Evolutionary conservation across 164 flowering plant species (phyloP).

Genomic region (Santalum album): DNA sequence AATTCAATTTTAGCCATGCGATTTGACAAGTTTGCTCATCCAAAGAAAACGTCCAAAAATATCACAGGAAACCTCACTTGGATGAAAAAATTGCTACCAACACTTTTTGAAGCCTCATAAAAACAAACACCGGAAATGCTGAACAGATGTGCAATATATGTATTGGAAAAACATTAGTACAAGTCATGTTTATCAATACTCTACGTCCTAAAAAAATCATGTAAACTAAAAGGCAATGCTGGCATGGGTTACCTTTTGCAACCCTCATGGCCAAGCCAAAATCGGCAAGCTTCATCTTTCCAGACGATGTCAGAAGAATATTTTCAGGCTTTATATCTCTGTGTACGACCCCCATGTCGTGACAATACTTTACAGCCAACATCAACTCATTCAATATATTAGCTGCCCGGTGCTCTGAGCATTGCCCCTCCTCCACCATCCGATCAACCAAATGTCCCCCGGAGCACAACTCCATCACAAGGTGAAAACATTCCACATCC

Average conservation of each 20-base stretch:
- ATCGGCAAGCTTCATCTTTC: slow-evolving; percentile 87
- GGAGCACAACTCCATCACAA: slow-evolving; percentile 92
- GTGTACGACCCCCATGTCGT: slow-evolving; percentile 99
- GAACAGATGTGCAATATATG: too few relatives aligned
- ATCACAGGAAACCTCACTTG: too few relatives aligned
- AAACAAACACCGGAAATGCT: too few relatives aligned
- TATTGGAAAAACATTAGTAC: too few relatives aligned
- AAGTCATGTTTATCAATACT: too few relatives aligned
- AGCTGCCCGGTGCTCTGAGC: slow-evolving; percentile 73
- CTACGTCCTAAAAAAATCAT: too few relatives aligned
- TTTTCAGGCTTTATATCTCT: slow-evolving; percentile 95
- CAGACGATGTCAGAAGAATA: slow-evolving; percentile 69
- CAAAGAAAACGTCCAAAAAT: too few relatives aligned
- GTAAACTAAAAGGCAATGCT: too few relatives aligned
- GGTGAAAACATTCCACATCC: slow-evolving; percentile 68
- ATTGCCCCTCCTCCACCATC: slow-evolving; percentile 53
- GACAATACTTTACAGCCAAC: slow-evolving; percentile 80
- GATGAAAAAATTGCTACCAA: too few relatives aligned
- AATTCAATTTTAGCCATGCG: too few relatives aligned
- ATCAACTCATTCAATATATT: slow-evolving; percentile 64
- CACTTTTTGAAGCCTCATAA: too few relatives aligned
- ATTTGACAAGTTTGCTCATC: too few relatives aligned
- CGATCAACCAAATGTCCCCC: slow-evolving; percentile 81
- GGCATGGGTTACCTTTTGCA: slow-evolving; percentile 42
- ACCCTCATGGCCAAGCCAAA: slow-evolving; percentile 89